Percentiles rank a stretch among this genome's conserved stretches.
Conservation (phyloP, 73 alveolate species). For the Paramecium octaurelia region DNA sequence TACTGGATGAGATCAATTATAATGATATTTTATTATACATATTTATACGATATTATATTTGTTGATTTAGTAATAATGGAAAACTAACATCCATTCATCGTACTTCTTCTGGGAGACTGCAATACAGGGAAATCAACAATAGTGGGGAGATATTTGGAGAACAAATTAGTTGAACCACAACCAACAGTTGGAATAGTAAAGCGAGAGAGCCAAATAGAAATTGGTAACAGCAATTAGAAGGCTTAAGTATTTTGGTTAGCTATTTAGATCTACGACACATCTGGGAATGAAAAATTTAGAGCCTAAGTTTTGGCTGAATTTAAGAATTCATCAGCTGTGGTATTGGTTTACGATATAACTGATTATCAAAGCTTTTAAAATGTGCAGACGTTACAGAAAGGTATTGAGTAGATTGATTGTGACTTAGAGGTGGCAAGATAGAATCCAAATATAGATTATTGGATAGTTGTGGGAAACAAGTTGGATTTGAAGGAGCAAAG, state of each 20-base stretch:
- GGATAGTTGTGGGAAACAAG: conserved; percentile 45
- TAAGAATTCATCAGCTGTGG: neutral
- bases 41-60: neutral
- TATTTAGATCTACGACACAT: neutral
- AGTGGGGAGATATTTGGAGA: conserved; percentile 1
- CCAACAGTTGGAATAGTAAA: neutral
- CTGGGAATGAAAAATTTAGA: neutral
- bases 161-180: neutral
- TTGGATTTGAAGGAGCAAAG: conserved; percentile 1
- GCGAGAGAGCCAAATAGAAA: neutral
- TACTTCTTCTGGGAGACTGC: neutral
- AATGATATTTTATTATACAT: neutral
- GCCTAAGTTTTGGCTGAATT: neutral
- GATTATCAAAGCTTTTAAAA: neutral
- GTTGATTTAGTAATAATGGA: neutral
- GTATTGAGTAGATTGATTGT: neutral
- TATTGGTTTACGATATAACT: conserved; percentile 28
- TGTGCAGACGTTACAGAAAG: neutral
- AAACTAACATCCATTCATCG: neutral
- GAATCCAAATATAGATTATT: neutral
- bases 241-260: neutral
- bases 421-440: neutral
- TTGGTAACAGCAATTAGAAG: neutral
- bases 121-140: conserved; percentile 28
- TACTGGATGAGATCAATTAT: neutral